These are phyloP conservation scores for Myrica gale DNA, from an alignment of 306 rosid species.

Conservation along the genomic window DNA sequence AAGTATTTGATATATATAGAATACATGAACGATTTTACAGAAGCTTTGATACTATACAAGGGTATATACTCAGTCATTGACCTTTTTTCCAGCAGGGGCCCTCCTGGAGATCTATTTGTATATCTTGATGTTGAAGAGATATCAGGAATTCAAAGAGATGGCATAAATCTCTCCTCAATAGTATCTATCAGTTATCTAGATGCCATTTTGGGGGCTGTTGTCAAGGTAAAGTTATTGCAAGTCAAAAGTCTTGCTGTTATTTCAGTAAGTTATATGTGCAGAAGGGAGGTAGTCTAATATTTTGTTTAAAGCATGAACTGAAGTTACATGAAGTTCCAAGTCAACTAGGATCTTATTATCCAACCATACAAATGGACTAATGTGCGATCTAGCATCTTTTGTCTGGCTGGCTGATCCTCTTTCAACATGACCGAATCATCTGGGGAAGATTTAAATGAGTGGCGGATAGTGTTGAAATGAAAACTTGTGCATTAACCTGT, in stretches of 20 bases:
- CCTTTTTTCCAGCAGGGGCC: constrained; percentile 69
- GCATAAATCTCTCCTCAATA: constrained; percentile 73
- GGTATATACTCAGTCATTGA: constrained; percentile 29
- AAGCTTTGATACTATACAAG: constrained; percentile 17
- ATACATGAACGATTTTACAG: constrained; percentile 10
- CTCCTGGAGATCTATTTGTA: constrained; percentile 91
- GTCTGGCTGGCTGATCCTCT: constrained; percentile 1
- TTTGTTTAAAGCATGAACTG: neutral
- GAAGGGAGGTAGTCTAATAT: neutral
- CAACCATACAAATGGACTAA: neutral
- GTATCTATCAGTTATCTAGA: constrained; percentile 73
- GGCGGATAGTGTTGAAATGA: neutral
- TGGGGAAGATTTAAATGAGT: neutral
- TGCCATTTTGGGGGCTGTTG: constrained; percentile 78
- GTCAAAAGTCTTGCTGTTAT: constrained; percentile 23
- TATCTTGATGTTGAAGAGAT: constrained; percentile 80
- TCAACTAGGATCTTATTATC: neutral
- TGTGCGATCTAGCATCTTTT: neutral
- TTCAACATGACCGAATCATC: neutral
- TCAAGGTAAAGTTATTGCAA: constrained; percentile 47
- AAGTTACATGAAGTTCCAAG: neutral
- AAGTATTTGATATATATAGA: too few relatives aligned
- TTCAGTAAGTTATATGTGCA: neutral
- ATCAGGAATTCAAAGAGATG: constrained; percentile 89
- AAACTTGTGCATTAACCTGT: neutral